Base-by-base conservation (phyloP, 352 stramenopile genomes). In the Phytopythium sindhum region DNA sequence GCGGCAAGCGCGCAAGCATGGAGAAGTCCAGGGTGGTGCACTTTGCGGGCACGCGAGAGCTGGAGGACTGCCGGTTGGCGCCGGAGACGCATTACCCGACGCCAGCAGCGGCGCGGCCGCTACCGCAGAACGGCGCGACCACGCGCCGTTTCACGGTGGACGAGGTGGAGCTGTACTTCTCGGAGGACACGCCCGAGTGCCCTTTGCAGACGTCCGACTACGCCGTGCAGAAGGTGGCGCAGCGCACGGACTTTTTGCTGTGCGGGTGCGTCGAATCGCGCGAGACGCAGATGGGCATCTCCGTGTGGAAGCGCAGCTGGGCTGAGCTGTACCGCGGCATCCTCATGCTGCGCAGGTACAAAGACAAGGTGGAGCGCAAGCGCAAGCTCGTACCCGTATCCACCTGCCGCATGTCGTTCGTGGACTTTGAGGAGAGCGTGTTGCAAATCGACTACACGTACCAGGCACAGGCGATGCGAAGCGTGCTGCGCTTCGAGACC, bases 271-370 rank as follows among this genome's bases (percentile, higher is more conserved):
- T 91, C 24, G 72, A 89, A n/a, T 68, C 75, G 17, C 65, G 73
- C 14, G 73, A 77, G 15, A 61, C 73, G 35, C 70, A 81, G 61
- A 62, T 89, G 65, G 78, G 77, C 0, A 56, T 84, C 45, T 72
- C 72, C 17, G 69, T 60, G 5, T 89, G 80, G 80, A 65, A 44
- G 44, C 76, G 78, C n/a, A 80, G 69, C 60, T 91, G 82, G 81
- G 80, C 76, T 29, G 84, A 93, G 60, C 68, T 93, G 39, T 88
- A 85, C 63, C 80, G 84, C 56, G 79, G 82, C 45, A 77, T 93
- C 31, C 50, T 93, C 48, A 77, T 90, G 54, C 62, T 90, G 37
- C 71, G 84, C 57, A 80, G 74, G 50, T 77, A 67, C 37, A 84
- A 78, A 51, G 78, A 88, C 55, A 75, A 74, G n/a, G 72, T 86